Conservation (phyloP, 2,329 filamentous ascomycete species). For the Dryadomyces sulphureus region DNA sequence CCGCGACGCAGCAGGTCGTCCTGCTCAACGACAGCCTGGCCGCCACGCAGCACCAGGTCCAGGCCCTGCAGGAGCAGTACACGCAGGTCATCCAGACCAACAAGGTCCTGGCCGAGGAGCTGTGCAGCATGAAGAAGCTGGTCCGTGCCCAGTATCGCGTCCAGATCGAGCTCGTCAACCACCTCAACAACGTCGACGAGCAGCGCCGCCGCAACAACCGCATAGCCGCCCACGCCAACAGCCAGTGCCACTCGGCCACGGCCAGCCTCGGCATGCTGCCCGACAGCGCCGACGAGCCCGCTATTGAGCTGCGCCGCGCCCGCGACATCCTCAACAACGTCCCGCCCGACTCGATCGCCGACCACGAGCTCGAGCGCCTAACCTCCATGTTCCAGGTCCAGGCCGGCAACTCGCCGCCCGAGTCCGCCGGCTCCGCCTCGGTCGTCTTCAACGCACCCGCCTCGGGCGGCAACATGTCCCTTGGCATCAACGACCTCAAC, state of each 20-base stretch:
- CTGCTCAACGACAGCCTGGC: constrained; percentile 77
- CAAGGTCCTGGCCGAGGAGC: constrained; percentile 45
- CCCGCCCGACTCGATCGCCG: constrained; percentile 34
- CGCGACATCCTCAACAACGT: constrained; percentile 40
- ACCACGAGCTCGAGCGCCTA: constrained; percentile 40
- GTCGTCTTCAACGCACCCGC: constrained; percentile 40
- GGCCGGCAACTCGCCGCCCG: constrained; percentile 27
- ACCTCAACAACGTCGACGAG: constrained; percentile 34
- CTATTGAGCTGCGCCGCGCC: constrained; percentile 38
- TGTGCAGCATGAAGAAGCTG: constrained; percentile 45
- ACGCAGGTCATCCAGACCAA: constrained; percentile 57
- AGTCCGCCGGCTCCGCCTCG: constrained; percentile 31
- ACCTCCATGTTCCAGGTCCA: constrained; percentile 36
- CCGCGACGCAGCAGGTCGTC: constrained; percentile 76
- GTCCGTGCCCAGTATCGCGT: constrained; percentile 43
- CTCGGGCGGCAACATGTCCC: constrained; percentile 20
- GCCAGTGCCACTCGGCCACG: constrained; percentile 22
- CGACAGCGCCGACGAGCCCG: constrained; percentile 30
- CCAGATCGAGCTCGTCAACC: constrained; percentile 41
- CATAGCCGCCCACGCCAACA: constrained; percentile 21
- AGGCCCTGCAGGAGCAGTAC: constrained; percentile 72
- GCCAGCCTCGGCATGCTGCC: constrained; percentile 25
- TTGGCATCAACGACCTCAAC: constrained; percentile 35
- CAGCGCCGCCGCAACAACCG: constrained; percentile 25
- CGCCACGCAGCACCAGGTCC: constrained; percentile 84